Percentiles rank a stretch among this genome's conserved stretches.
These are phyloP conservation scores for Schizonepeta tenuifolia DNA, from an alignment of 257 asterid species.

Conservation along the genomic window DNA sequence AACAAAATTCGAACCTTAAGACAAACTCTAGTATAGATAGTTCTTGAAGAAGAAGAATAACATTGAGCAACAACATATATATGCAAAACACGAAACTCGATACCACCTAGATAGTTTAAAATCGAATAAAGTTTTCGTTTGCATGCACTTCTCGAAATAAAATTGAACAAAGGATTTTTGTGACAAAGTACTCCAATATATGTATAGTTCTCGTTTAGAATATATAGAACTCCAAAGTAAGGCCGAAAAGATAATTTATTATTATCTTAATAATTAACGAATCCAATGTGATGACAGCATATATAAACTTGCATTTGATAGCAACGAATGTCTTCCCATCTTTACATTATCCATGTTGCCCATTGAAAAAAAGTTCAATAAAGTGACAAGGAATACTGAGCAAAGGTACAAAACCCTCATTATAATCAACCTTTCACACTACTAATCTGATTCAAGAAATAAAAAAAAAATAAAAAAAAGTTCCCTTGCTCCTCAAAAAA, in stretches of 20 bases:
- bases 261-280: not conserved
- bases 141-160: too few relatives aligned
- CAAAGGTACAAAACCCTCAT: not conserved
- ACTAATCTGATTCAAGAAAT: conserved; percentile 30
- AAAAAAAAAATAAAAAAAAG: not conserved
- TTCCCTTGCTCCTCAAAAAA: conserved; percentile 8
- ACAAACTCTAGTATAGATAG: too few relatives aligned
- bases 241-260: not conserved
- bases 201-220: too few relatives aligned
- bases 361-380: conserved; percentile 48
- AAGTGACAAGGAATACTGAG: conserved; percentile 37
- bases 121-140: too few relatives aligned
- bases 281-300: conserved; percentile 37
- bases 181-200: not conserved
- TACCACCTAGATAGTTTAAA: too few relatives aligned
- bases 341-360: conserved; percentile 44
- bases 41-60: too few relatives aligned
- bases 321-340: conserved; percentile 47
- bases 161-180: too few relatives aligned
- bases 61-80: too few relatives aligned
- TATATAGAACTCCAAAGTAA: too few relatives aligned
- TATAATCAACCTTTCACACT: conserved; percentile 30
- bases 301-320: conserved; percentile 17
- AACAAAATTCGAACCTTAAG: too few relatives aligned
- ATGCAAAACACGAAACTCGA: too few relatives aligned